Percentiles rank a stretch among this genome's conserved stretches.
Evolutionary conservation across 345 rosid genomes (phyloP).

Genomic region (Rubroshorea leprosula): DNA sequence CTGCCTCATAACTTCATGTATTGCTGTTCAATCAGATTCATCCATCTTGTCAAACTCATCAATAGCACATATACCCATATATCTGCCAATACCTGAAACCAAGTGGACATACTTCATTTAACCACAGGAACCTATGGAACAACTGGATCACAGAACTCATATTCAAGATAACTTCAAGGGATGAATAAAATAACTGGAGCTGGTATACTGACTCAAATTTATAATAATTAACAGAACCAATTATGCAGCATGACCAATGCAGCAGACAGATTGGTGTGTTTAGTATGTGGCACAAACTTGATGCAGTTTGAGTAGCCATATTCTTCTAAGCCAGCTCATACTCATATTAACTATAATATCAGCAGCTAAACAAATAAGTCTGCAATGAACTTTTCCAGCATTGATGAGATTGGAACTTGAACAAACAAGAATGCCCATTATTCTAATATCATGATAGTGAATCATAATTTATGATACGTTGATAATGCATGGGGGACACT

Average conservation of each 20-base stretch:
- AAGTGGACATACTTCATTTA: conserved; percentile 8
- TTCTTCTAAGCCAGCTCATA: conserved; percentile 4
- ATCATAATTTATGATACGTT: too few species aligned
- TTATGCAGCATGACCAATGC: too few species aligned
- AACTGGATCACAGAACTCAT: background rate
- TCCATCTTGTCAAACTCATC: conserved; percentile 99
- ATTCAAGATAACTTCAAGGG: too few species aligned
- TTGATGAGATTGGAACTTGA: background rate
- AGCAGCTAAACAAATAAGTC: background rate
- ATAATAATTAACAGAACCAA: conserved; percentile 9
- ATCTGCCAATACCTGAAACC: conserved; percentile 88
- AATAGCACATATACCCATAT: conserved; percentile 99
- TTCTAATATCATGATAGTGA: background rate
- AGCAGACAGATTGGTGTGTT: conserved; percentile 1
- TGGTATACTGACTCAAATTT: background rate
- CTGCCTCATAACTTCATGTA: conserved; percentile 99
- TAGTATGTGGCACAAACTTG: background rate
- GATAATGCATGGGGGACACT: background rate
- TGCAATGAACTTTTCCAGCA: background rate
- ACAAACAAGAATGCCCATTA: too few species aligned
- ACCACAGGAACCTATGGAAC: conserved; percentile 10
- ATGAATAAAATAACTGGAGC: conserved; percentile 6
- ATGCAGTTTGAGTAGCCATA: background rate
- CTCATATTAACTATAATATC: background rate
- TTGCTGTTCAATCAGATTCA: conserved; percentile 95